Conservation (phyloP, 129 eudicot genomes). For the Flaveria bidentis region DNA sequence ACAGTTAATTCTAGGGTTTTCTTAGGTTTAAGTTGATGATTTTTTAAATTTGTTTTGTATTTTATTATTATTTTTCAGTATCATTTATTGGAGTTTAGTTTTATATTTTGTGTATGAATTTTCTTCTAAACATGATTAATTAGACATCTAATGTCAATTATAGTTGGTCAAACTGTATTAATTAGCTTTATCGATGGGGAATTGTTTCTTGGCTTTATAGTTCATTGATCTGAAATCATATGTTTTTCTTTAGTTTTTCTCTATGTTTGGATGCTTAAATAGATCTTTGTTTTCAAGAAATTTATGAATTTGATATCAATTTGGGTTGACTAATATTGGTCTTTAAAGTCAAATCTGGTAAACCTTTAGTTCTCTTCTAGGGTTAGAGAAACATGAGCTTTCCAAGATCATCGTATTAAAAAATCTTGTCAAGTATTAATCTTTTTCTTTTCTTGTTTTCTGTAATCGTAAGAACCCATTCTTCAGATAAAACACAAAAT, state of each 20-base stretch:
- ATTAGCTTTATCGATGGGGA: background rate
- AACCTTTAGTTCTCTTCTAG: background rate
- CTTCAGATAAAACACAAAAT: background rate
- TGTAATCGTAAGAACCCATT: background rate
- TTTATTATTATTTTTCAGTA: background rate
- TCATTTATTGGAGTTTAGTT: background rate
- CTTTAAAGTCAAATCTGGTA: background rate
- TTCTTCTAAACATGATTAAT: conserved; percentile 6
- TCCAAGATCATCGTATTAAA: background rate
- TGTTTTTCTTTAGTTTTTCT: background rate
- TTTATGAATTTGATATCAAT: background rate
- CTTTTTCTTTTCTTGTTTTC: background rate
- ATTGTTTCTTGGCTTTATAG: background rate
- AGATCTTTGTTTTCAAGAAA: background rate
- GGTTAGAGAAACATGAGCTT: background rate
- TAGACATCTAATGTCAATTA: background rate
- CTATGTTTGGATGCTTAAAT: background rate
- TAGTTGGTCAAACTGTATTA: background rate
- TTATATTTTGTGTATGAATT: background rate
- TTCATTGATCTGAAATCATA: background rate
- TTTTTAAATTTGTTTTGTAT: background rate
- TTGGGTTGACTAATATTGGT: background rate
- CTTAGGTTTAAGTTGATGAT: background rate
- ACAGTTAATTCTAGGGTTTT: conserved; percentile 28
- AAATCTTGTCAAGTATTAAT: background rate